Conservation (phyloP, 495 filamentous ascomycete species). For the Annulohypoxylon bovei region DNA sequence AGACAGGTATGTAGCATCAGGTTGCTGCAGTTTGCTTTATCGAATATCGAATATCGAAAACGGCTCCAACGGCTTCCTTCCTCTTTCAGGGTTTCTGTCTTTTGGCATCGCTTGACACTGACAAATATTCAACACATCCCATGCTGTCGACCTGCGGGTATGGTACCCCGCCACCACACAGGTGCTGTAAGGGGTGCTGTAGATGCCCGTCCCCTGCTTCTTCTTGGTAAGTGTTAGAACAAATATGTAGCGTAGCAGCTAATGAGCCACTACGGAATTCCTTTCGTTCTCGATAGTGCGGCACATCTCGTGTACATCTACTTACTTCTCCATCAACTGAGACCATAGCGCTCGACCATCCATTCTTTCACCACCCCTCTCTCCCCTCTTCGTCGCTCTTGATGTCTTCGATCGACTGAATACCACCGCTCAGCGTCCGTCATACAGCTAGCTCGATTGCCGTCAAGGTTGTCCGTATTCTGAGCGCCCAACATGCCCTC, state of each 20-base stretch:
- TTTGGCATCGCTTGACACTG: no score
- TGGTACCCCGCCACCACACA: no score
- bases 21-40: background rate
- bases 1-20: background rate
- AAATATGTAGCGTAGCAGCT: slow-evolving; percentile 5
- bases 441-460: background rate
- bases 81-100: no score
- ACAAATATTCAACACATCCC: no score
- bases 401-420: background rate
- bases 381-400: background rate
- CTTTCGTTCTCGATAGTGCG: background rate
- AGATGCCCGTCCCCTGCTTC: slow-evolving; percentile 5
- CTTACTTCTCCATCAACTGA: background rate
- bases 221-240: background rate
- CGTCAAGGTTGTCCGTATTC: slow-evolving; percentile 1
- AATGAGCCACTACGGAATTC: slow-evolving; percentile 1
- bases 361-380: slow-evolving; percentile 1
- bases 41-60: background rate
- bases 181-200: background rate
- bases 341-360: background rate
- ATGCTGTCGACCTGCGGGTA: no score
- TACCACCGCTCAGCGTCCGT: background rate
- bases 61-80: background rate
- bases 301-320: background rate
- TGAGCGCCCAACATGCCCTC: slow-evolving; percentile 3